phyloP scores from a whole-genome alignment of 371 early-diverging fungal species.

The Syncephalastrum contaminatum region DNA sequence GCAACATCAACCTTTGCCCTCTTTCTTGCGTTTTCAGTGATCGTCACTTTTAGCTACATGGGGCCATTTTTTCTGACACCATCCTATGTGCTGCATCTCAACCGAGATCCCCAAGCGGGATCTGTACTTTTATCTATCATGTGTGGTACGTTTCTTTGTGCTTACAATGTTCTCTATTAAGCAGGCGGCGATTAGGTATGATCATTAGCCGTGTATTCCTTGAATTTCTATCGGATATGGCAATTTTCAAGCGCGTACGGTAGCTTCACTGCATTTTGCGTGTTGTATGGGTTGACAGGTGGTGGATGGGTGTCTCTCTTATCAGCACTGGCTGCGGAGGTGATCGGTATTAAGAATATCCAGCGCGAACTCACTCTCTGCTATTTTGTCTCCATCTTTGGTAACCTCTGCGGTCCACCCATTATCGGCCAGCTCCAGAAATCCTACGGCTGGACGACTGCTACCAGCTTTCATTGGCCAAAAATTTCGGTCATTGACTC shows the following conservation, averaged over 20 bases:
- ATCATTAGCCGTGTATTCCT: too few species aligned
- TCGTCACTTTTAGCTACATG: too few species aligned
- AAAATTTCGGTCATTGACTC: too few species aligned
- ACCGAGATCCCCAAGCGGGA: too few species aligned
- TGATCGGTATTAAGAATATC: constrained; percentile 43
- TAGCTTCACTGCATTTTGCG: constrained; percentile 39
- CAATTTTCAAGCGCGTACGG: constrained; percentile 49
- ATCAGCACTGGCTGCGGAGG: constrained; percentile 48
- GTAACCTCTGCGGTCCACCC: constrained; percentile 48
- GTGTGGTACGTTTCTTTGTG: too few species aligned
- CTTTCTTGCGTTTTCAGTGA: too few species aligned
- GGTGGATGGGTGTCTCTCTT: constrained; percentile 44
- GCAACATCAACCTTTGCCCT: background rate
- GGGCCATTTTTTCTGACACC: too few species aligned
- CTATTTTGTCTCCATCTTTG: constrained; percentile 40
- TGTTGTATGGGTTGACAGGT: constrained; percentile 42
- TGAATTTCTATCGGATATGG: constrained; percentile 32
- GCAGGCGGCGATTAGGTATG: too few species aligned
- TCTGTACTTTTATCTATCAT: too few species aligned
- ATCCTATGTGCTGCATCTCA: too few species aligned
- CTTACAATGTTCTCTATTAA: too few species aligned
- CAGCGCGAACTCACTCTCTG: constrained; percentile 28
- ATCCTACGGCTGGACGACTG: constrained; percentile 41
- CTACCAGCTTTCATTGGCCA: constrained; percentile 54
- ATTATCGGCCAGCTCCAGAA: constrained; percentile 43